phyloP scores from a whole-genome alignment of 345 rosid genomes.

The Erysimum cheiranthoides region DNA sequence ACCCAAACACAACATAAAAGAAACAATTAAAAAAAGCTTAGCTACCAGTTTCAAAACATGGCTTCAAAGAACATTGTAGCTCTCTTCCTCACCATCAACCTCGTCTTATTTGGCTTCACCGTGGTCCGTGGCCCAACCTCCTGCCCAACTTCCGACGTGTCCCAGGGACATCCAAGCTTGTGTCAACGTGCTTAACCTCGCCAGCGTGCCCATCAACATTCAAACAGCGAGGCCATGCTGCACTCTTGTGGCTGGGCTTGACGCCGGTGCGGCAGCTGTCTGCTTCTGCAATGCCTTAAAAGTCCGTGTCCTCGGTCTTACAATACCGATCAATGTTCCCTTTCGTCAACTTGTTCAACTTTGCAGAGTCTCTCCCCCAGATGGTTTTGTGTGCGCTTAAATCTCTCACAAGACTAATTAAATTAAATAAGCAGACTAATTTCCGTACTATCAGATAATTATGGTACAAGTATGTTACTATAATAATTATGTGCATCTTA shows the following conservation, averaged over 20 bases:
- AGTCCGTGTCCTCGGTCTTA: background rate
- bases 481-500: background rate
- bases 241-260: background rate
- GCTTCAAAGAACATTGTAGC: background rate
- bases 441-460: background rate
- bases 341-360: too few relatives aligned
- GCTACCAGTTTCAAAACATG: background rate
- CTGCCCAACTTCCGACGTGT: background rate
- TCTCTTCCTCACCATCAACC: constrained; percentile 33
- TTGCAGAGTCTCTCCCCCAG: background rate
- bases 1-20: background rate
- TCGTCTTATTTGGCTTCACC: constrained; percentile 23
- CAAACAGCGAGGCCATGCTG: background rate
- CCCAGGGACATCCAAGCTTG: background rate
- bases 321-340: background rate
- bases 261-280: background rate
- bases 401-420: background rate
- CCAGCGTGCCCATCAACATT: background rate
- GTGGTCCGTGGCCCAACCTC: background rate
- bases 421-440: background rate
- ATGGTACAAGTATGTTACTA: background rate
- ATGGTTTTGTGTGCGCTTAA: background rate
- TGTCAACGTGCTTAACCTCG: background rate
- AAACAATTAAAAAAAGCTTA: background rate
- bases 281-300: constrained; percentile 7